These are phyloP conservation scores for Metschnikowia matae DNA, from an alignment of 805 yeast species.

Conservation along the genomic window DNA sequence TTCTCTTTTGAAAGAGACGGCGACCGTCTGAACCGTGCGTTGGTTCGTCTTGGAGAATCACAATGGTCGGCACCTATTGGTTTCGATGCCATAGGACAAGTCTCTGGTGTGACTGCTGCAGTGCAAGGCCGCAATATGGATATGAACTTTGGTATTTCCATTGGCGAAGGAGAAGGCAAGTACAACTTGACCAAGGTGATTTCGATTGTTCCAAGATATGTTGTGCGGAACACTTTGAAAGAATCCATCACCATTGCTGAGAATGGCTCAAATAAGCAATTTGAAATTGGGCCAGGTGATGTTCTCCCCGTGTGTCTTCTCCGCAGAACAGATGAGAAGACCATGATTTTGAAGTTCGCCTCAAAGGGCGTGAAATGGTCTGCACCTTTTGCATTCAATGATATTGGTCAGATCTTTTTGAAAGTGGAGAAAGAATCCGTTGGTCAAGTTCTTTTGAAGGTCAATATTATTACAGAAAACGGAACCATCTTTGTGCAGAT, in stretches of 20 bases:
- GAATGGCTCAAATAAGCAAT: slow-evolving; percentile 55
- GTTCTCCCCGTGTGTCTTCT: slow-evolving; percentile 61
- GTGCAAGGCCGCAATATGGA: slow-evolving; percentile 52
- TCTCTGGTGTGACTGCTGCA: slow-evolving; percentile 49
- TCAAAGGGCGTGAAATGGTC: slow-evolving; percentile 70
- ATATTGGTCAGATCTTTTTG: slow-evolving; percentile 76
- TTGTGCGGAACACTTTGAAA: slow-evolving; percentile 59
- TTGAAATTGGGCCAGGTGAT: slow-evolving; percentile 44
- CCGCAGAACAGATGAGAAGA: slow-evolving; percentile 53
- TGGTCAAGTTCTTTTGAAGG: slow-evolving; percentile 66
- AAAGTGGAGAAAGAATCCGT: slow-evolving; percentile 61
- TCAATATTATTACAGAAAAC: slow-evolving; percentile 72
- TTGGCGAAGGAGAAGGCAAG: slow-evolving; percentile 81
- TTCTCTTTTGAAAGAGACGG: slow-evolving; percentile 71
- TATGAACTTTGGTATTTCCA: slow-evolving; percentile 68
- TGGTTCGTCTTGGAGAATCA: slow-evolving; percentile 63
- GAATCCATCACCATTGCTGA: slow-evolving; percentile 60
- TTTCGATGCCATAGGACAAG: slow-evolving; percentile 87
- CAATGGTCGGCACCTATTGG: slow-evolving; percentile 69
- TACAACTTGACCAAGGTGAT: slow-evolving; percentile 75
- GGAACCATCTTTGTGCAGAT: slow-evolving; percentile 78
- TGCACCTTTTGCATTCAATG: slow-evolving; percentile 79
- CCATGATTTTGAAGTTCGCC: slow-evolving; percentile 54
- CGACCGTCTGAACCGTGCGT: slow-evolving; percentile 62
- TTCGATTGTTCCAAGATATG: slow-evolving; percentile 76